Evolutionary conservation across 768 basidiomycete genomes (phyloP).

Genomic region (Rubroboletus satanas): DNA sequence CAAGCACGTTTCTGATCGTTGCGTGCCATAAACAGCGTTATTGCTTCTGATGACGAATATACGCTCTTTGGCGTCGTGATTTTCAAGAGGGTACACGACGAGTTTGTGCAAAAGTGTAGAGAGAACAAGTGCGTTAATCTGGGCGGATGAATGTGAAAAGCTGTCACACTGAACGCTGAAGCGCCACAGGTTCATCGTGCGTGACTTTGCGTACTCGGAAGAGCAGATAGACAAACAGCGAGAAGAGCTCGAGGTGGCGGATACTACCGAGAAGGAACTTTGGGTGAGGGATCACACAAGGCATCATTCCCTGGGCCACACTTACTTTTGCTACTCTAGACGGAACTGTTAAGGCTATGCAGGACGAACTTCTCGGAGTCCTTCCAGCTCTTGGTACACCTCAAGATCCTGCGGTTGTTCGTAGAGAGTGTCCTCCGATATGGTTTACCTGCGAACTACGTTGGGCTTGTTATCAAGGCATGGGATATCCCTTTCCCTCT

Average conservation of each 20-base stretch:
- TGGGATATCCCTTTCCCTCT: conserved; percentile 6
- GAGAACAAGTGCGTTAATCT: conserved; percentile 76
- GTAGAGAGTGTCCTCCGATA: conserved; percentile 95
- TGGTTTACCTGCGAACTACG: conserved; percentile 89
- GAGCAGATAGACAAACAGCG: conserved; percentile 74
- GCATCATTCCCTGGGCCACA: background rate
- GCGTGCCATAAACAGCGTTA: conserved; percentile 42
- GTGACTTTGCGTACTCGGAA: conserved; percentile 92
- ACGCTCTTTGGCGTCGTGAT: conserved; percentile 79
- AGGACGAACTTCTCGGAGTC: conserved; percentile 97
- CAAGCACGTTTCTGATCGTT: conserved; percentile 21
- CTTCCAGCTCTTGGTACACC: conserved; percentile 88
- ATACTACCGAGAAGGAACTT: conserved; percentile 88
- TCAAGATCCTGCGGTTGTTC: conserved; percentile 88
- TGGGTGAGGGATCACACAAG: conserved; percentile 62
- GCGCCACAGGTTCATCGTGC: conserved; percentile 72
- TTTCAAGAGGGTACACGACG: conserved; percentile 88
- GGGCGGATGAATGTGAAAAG: background rate
- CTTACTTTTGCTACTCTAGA: conserved; percentile 43
- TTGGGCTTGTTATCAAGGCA: conserved; percentile 79
- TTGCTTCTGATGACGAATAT: conserved; percentile 87
- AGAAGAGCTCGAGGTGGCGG: conserved; percentile 75
- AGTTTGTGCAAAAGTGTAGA: conserved; percentile 89
- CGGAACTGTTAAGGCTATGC: conserved; percentile 84
- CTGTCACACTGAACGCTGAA: conserved; percentile 6